Percentiles rank a stretch among this genome's conserved stretches.
phyloP scores from a whole-genome alignment of 441 rosid species.

The California macrophylla region DNA sequence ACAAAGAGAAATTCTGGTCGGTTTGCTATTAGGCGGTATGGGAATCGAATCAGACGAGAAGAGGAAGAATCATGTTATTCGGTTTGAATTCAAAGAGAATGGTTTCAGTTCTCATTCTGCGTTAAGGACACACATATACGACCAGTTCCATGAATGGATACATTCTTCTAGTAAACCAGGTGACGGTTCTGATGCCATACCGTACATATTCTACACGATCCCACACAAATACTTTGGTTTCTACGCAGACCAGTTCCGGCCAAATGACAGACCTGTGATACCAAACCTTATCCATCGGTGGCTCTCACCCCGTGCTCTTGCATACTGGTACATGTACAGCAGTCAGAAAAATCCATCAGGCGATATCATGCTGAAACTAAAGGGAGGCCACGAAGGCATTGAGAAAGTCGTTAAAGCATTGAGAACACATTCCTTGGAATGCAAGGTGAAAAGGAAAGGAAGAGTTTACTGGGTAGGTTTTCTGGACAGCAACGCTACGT shows the following conservation, averaged over 20 bases:
- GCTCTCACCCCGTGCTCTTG: slow-evolving; percentile 62
- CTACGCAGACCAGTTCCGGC: slow-evolving; percentile 71
- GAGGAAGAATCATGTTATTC: slow-evolving; percentile 46
- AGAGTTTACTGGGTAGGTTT: slow-evolving; percentile 71
- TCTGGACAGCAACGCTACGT: slow-evolving; percentile 45
- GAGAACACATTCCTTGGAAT: slow-evolving; percentile 45
- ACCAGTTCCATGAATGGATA: slow-evolving; percentile 64
- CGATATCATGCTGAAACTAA: slow-evolving; percentile 55
- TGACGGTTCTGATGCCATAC: slow-evolving; percentile 29
- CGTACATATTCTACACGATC: slow-evolving; percentile 41
- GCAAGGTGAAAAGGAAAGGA: slow-evolving; percentile 69
- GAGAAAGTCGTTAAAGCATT: slow-evolving; percentile 46
- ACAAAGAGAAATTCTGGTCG: slow-evolving; percentile 69
- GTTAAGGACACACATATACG: slow-evolving; percentile 50
- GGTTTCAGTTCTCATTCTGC: slow-evolving; percentile 35
- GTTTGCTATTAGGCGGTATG: slow-evolving; percentile 82
- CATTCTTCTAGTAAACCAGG: slow-evolving; percentile 37
- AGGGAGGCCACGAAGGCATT: slow-evolving; percentile 49
- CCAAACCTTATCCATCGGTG: slow-evolving; percentile 84
- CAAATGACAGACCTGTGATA: slow-evolving; percentile 43
- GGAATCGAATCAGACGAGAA: slow-evolving; percentile 48
- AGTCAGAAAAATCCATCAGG: slow-evolving; percentile 53
- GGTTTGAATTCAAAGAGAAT: slow-evolving; percentile 53
- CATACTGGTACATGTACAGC: slow-evolving; percentile 80
- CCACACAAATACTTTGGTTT: slow-evolving; percentile 53